Percentiles rank a stretch among this genome's conserved stretches.
These are phyloP conservation scores for Mortierella sp. DNA, from an alignment of 371 early-diverging fungal genomes.

Conservation along the genomic window DNA sequence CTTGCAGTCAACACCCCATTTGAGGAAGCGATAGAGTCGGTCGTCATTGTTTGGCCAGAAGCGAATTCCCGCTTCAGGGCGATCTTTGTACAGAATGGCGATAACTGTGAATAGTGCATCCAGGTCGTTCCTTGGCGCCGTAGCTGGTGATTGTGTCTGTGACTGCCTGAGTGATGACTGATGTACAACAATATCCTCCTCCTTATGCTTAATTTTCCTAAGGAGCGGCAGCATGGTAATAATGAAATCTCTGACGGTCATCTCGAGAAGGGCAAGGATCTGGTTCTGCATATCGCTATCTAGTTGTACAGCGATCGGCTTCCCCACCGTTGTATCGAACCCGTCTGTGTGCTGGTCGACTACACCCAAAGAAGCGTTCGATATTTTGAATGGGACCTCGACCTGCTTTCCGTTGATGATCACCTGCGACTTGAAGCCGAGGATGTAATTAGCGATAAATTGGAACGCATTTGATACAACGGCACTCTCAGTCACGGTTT, in stretches of 20 bases:
- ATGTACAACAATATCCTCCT: conserved; percentile 75
- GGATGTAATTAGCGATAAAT: conserved; percentile 77
- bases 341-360: conserved; percentile 52
- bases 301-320: conserved; percentile 41
- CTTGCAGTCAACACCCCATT: conserved; percentile 76
- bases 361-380: conserved; percentile 57
- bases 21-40: conserved; percentile 76
- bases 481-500: conserved; percentile 69
- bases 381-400: conserved; percentile 56
- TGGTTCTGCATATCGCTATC: conserved; percentile 57
- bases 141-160: conserved; percentile 16
- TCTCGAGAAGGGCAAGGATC: conserved; percentile 65
- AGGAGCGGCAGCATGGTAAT: conserved; percentile 66
- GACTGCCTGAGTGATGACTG: conserved; percentile 51
- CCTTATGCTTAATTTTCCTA: conserved; percentile 75
- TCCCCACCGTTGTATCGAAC: conserved; percentile 51
- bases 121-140: conserved; percentile 67
- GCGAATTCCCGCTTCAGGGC: conserved; percentile 79
- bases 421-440: conserved; percentile 66
- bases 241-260: conserved; percentile 66
- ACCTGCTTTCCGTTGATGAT: conserved; percentile 44
- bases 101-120: conserved; percentile 77
- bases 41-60: conserved; percentile 80
- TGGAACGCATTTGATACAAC: conserved; percentile 70
- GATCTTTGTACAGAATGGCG: conserved; percentile 75